These are phyloP conservation scores for Exserohilum turcica DNA, from an alignment of 2,329 filamentous ascomycete genomes.

Conservation along the genomic window DNA sequence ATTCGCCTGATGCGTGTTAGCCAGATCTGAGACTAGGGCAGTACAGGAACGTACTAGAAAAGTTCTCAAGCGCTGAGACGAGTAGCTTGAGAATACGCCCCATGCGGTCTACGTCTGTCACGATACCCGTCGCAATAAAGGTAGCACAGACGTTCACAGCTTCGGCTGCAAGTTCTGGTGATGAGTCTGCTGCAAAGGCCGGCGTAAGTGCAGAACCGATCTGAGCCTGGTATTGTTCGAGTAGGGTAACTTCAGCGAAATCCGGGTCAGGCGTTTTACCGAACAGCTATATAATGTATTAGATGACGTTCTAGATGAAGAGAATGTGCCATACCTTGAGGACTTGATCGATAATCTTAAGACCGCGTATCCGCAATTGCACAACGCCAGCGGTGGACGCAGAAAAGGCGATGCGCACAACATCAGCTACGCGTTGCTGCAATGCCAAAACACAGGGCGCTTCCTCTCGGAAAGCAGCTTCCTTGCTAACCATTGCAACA, in stretches of 20 bases:
- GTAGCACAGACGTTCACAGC: slow-evolving; percentile 98
- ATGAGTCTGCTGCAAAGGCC: slow-evolving; percentile 93
- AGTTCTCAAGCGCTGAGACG: slow-evolving; percentile 88
- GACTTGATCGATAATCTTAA: slow-evolving; percentile 92
- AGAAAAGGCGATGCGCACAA: slow-evolving; percentile 95
- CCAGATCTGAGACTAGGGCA: not conserved
- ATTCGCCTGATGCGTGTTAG: slow-evolving; percentile 57
- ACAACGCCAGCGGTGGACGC: slow-evolving; percentile 93
- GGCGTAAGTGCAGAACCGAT: slow-evolving; percentile 96
- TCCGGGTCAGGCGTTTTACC: slow-evolving; percentile 94
- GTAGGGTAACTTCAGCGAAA: slow-evolving; percentile 92
- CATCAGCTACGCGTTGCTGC: slow-evolving; percentile 84
- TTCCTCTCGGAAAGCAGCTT: slow-evolving; percentile 76
- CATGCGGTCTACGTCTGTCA: slow-evolving; percentile 98
- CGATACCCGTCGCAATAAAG: slow-evolving; percentile 95
- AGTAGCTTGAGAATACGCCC: slow-evolving; percentile 94
- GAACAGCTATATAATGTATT: slow-evolving; percentile 66
- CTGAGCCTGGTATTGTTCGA: slow-evolving; percentile 98
- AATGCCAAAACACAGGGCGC: slow-evolving; percentile 78
- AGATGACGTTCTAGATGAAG: not conserved
- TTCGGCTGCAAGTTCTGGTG: slow-evolving; percentile 91
- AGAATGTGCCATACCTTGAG: slow-evolving; percentile 62
- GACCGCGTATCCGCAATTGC: slow-evolving; percentile 84
- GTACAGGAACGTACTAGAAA: slow-evolving; percentile 63
- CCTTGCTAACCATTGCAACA: slow-evolving; percentile 76